Conservation (phyloP, 495 filamentous ascomycete species). For the Lineolata rhizophorae region DNA sequence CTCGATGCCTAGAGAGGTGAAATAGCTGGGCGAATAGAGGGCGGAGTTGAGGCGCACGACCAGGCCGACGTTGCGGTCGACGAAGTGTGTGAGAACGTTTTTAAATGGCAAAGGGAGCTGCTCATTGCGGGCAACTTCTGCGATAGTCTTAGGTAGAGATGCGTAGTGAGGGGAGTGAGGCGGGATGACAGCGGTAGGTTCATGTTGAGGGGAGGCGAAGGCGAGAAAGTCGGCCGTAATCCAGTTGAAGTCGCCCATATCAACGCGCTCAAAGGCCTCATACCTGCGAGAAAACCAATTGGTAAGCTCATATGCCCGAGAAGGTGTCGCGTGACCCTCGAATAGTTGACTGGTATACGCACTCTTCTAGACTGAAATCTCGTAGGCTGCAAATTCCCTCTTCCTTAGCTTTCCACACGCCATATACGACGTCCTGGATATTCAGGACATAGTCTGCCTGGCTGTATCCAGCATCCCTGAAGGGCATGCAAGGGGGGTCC, state of each 20-base stretch:
- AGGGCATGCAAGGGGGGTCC: constrained; percentile 94
- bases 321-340: constrained; percentile 4
- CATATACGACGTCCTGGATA: constrained; percentile 93
- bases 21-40: constrained; percentile 86
- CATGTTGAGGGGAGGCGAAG: constrained; percentile 82
- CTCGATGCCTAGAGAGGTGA: constrained; percentile 80
- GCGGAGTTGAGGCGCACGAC: constrained; percentile 91
- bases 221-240: constrained; percentile 85
- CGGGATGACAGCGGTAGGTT: constrained; percentile 46
- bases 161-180: constrained; percentile 38
- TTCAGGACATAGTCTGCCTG: constrained; percentile 90
- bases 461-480: constrained; percentile 94
- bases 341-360: constrained; percentile 14
- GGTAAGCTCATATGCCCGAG: no score
- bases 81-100: constrained; percentile 82
- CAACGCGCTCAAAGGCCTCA: constrained; percentile 83
- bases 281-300: constrained; percentile 41
- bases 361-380: constrained; percentile 87
- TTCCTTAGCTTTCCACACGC: constrained; percentile 96
- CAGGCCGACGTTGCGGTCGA: constrained; percentile 58
- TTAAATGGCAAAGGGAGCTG: constrained; percentile 65
- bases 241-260: constrained; percentile 99
- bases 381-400: constrained; percentile 69
- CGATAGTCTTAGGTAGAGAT: constrained; percentile 42
- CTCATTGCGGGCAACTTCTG: constrained; percentile 35